Base-by-base conservation (phyloP, 2,329 filamentous ascomycete genomes). In the Cercospora zeae-maydis region DNA sequence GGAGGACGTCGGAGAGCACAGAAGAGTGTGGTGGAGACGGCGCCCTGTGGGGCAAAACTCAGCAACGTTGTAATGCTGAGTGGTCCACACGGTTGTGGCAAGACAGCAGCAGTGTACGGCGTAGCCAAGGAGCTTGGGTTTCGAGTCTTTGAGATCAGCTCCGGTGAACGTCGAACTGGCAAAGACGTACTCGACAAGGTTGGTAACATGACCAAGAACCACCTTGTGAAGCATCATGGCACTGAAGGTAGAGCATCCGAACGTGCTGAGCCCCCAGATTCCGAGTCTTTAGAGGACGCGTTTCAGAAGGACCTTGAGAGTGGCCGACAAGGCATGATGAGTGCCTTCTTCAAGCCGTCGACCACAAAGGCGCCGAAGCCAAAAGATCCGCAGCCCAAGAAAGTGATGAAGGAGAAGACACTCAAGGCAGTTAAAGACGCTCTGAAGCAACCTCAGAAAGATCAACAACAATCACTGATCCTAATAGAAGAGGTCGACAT, bases 171-270 rank as follows among this genome's bases (percentile, higher is more conserved):
- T 56, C 84, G 95, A 65, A 96, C 86, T 72, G 93, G 93, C 33
- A 95, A 89, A 74, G 95, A 99, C 71, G 87, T 99, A 53, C 75
- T 96, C 34, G 95, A 99, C 71, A 91, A 86, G 69, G 91, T 99
- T 49, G 96, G 95, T 42, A 92, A 99, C 76, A 98, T 99, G 93
- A 95, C 92, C 3, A 88, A 88, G 65, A 98, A 99, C 71, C 95
- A 99, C 76, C 83, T 96, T 1, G 93, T 99, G 19, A 86, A 87
- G 67, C 82, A 82, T 47, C 72, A 75, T 57, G 71, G 70, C 8
- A 65, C 56, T 5, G 59, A 64, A n/a, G 70, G 70, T 16, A 52
- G 62, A 19, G 70, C 73, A 24, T 31, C 63, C 9, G 65, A 67
- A 4, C 68, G 68, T 19, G 2, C 27, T 13, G 65, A 59, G 2